Conservation (phyloP, 306 rosid species). For the Begonia loranthoides region DNA sequence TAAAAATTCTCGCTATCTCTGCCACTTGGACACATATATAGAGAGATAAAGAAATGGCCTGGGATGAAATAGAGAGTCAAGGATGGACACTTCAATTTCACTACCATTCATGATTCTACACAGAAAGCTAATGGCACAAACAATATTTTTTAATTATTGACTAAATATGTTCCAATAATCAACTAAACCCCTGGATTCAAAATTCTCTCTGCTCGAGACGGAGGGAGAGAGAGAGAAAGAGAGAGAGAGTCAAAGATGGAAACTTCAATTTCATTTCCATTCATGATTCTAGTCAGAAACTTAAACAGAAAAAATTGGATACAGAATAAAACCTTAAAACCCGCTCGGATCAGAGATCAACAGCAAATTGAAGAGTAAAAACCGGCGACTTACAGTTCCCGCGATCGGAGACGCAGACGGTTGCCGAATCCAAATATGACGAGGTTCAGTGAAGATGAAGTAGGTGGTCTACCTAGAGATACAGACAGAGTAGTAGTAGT, state of each 20-base stretch:
- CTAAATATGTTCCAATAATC: no score
- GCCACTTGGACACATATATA: no score
- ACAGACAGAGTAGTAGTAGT: neutral
- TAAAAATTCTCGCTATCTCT: no score
- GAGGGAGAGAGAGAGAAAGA: neutral
- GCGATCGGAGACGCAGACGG: slow-evolving; percentile 5
- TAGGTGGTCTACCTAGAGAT: neutral
- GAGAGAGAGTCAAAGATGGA: neutral
- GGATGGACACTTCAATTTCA: no score
- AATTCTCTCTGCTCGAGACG: neutral
- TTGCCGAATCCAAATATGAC: neutral
- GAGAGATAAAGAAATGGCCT: no score
- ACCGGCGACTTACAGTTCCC: neutral
- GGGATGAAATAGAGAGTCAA: no score
- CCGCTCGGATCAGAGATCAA: neutral
- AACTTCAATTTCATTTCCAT: slow-evolving; percentile 1
- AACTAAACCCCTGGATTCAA: no score
- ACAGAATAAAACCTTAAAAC: neutral
- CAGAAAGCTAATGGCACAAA: neutral
- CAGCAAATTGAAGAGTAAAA: neutral
- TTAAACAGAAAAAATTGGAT: neutral
- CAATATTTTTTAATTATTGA: neutral
- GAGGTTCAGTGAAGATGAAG: neutral
- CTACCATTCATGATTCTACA: no score
- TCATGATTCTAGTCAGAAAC: neutral